phyloP scores from a whole-genome alignment of 2,329 filamentous ascomycete genomes.

The Claviceps arundinis region DNA sequence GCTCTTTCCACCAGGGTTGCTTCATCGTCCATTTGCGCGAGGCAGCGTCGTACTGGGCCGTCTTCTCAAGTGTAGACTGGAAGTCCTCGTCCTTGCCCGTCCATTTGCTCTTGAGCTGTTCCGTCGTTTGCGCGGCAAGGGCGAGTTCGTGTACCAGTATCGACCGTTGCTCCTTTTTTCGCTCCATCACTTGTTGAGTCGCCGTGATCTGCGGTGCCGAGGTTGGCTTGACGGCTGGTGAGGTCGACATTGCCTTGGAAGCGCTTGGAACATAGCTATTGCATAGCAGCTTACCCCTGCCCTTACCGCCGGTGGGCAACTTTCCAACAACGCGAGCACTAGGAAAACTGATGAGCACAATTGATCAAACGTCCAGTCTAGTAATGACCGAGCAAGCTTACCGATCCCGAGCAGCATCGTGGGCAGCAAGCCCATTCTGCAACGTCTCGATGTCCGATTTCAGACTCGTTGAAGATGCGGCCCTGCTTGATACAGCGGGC shows the following conservation, averaged over 20 bases:
- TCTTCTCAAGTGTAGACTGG: slow-evolving; percentile 40
- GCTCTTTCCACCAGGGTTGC: slow-evolving; percentile 47
- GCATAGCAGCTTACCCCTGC: slow-evolving; percentile 30
- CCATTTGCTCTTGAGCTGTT: slow-evolving; percentile 37
- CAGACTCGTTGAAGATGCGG: slow-evolving; percentile 25
- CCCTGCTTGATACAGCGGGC: slow-evolving; percentile 18
- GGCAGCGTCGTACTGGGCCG: slow-evolving; percentile 36
- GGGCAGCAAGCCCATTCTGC: slow-evolving; percentile 26
- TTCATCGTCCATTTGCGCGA: slow-evolving; percentile 41
- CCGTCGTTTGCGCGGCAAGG: slow-evolving; percentile 35
- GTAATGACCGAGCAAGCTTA: slow-evolving; percentile 11
- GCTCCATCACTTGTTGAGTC: slow-evolving; percentile 37
- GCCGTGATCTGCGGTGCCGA: slow-evolving; percentile 35
- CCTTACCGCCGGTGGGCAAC: slow-evolving; percentile 19
- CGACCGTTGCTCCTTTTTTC: slow-evolving; percentile 38
- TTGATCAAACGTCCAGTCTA: not conserved
- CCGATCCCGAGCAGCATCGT: slow-evolving; percentile 23
- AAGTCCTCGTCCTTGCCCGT: slow-evolving; percentile 40
- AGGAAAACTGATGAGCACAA: slow-evolving; percentile 14
- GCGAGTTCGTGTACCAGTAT: slow-evolving; percentile 50
- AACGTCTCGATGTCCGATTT: slow-evolving; percentile 38
- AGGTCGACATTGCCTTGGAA: slow-evolving; percentile 32
- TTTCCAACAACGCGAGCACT: slow-evolving; percentile 24
- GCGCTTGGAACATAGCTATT: slow-evolving; percentile 18
- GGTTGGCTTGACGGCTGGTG: slow-evolving; percentile 42